Evolutionary conservation across 768 basidiomycete genomes (phyloP).

Genomic region (Auriscalpium vulgare): DNA sequence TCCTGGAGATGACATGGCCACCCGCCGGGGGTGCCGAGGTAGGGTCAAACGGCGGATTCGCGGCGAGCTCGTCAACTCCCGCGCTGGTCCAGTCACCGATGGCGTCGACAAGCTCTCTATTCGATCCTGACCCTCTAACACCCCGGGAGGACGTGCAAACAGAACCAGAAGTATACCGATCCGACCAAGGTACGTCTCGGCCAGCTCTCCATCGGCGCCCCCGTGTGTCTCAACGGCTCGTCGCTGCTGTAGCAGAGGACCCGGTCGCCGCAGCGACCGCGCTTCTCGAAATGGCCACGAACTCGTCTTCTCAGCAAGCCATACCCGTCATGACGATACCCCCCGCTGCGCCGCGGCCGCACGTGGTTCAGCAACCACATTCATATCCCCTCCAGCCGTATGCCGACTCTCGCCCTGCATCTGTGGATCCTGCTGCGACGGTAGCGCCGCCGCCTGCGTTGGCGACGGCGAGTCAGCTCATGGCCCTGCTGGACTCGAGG

Average conservation of each 20-base stretch:
- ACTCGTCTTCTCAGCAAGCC: neutral
- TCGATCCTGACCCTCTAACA: slow-evolving; percentile 21
- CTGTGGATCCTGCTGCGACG: neutral
- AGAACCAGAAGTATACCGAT: slow-evolving; percentile 27
- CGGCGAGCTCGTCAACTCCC: slow-evolving; percentile 3
- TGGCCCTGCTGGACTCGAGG: slow-evolving; percentile 15
- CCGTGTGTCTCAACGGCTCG: slow-evolving; percentile 2
- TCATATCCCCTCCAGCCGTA: neutral
- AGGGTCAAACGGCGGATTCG: slow-evolving; percentile 5
- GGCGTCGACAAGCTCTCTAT: slow-evolving; percentile 15
- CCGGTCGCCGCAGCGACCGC: slow-evolving; percentile 15
- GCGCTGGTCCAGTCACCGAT: slow-evolving; percentile 14
- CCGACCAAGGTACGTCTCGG: slow-evolving; percentile 13
- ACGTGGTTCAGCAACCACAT: neutral
- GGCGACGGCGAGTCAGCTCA: slow-evolving; percentile 8
- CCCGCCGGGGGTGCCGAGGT: slow-evolving; percentile 1
- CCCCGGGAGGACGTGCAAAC: slow-evolving; percentile 26
- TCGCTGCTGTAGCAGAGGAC: slow-evolving; percentile 12
- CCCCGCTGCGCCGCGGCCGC: neutral
- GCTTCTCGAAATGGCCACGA: slow-evolving; percentile 7
- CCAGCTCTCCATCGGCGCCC: neutral
- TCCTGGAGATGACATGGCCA: slow-evolving; percentile 7
- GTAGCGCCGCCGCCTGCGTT: neutral
- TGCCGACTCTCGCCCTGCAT: neutral
- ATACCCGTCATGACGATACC: slow-evolving; percentile 3